Conservation (phyloP, 495 filamentous ascomycete genomes). For the Poronia punctata region DNA sequence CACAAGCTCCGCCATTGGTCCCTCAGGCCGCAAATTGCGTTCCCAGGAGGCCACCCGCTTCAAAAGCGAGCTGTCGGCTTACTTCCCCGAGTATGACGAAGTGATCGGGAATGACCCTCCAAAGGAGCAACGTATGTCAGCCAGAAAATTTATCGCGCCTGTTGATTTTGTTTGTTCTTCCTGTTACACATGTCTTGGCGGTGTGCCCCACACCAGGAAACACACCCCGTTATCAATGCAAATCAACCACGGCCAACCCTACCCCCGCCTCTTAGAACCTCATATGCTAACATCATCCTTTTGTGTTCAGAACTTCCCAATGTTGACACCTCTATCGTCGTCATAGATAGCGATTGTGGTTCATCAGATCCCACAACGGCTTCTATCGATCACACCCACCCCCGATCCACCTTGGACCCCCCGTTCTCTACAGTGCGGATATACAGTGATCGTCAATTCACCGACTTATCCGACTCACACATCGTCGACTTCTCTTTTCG, state of each 20-base stretch:
- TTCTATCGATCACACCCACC: constrained; percentile 16
- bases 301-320: constrained; percentile 47
- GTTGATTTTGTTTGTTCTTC: too few relatives aligned
- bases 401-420: constrained; percentile 9
- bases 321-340: constrained; percentile 52
- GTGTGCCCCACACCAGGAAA: too few relatives aligned
- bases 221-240: too few relatives aligned
- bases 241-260: too few relatives aligned
- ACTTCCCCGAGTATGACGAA: constrained; percentile 88
- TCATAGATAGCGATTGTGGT: constrained; percentile 38
- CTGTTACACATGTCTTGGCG: too few relatives aligned
- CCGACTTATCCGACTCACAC: constrained; percentile 45
- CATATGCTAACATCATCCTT: constrained; percentile 28
- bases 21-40: constrained; percentile 45
- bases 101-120: constrained; percentile 74
- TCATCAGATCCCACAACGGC: constrained; percentile 20
- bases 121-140: constrained; percentile 61
- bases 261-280: constrained; percentile 28
- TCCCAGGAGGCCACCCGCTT: constrained; percentile 53
- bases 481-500: constrained; percentile 51
- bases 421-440: constrained; percentile 34
- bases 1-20: constrained; percentile 38
- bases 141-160: too few relatives aligned
- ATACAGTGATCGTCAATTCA: constrained; percentile 39
- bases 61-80: constrained; percentile 81